Conservation (phyloP, 257 asterid species). For the Jasminum sambac region DNA sequence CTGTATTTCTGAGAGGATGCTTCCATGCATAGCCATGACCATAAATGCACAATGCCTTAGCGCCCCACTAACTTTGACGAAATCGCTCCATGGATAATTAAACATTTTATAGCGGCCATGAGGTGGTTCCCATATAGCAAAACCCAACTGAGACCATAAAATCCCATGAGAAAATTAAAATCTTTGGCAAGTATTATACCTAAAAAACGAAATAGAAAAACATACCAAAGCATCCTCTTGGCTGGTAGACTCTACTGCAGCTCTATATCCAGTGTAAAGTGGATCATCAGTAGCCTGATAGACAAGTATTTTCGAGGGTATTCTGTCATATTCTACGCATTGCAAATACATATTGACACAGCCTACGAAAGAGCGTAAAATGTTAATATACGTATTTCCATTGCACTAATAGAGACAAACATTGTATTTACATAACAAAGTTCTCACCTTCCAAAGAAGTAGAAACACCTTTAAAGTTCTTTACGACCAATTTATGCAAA, state of each 20-base stretch:
- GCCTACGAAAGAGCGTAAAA: slow-evolving; percentile 28
- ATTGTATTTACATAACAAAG: background rate
- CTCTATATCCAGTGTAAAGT: slow-evolving; percentile 41
- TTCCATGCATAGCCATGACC: slow-evolving; percentile 61
- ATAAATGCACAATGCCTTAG: slow-evolving; percentile 54
- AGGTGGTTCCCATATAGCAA: slow-evolving; percentile 60
- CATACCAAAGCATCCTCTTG: slow-evolving; percentile 47
- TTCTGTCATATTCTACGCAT: slow-evolving; percentile 37
- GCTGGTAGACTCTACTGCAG: slow-evolving; percentile 41
- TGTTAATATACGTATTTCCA: background rate
- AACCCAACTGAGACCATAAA: slow-evolving; percentile 35
- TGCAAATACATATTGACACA: slow-evolving; percentile 41
- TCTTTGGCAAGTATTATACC: background rate
- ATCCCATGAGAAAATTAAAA: background rate
- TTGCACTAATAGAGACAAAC: background rate
- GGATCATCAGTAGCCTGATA: slow-evolving; percentile 43
- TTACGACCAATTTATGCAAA: slow-evolving; percentile 40
- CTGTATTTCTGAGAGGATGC: slow-evolving; percentile 51
- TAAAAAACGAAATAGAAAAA: background rate
- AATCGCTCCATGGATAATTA: slow-evolving; percentile 43
- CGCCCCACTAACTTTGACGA: slow-evolving; percentile 46
- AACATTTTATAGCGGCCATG: slow-evolving; percentile 46
- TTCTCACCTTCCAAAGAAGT: slow-evolving; percentile 42
- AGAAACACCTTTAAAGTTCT: slow-evolving; percentile 49
- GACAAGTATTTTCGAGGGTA: slow-evolving; percentile 34